Base-by-base conservation (phyloP, 208 protist species). In the Strigomonas culicis region DNA sequence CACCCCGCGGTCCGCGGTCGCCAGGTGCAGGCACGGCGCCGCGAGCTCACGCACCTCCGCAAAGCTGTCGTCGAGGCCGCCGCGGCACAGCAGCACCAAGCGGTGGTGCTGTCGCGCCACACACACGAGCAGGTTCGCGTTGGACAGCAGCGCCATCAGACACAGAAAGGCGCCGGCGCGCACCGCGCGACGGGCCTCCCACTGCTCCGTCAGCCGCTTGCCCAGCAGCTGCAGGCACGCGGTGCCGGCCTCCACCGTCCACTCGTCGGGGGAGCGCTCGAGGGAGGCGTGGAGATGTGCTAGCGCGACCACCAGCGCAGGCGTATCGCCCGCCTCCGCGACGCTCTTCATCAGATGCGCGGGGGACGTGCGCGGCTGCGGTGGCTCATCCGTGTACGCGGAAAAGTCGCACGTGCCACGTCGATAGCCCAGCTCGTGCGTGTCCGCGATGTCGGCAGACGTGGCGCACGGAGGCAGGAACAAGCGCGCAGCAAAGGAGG, bases 21-120 rank as follows among this genome's bases (percentile, higher is more conserved):
- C 17, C 15, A 15, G 11, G n/a, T 76, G 62, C 21, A 92, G 34
- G 30, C 76, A 47, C 22, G 60, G 24, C 8, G 74, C 67, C 0
- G 86, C 83, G 49, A 78, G 77, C 30, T 81, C 64, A 56, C 79
- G 83, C 32, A 93, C 86, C 67, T 91, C 86, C 22, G 76, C 30
- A 63, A 95, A 95, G 1, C 72, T 68, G 63, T 95, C 89, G 59
- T 95, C 89, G 11, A 92, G 55, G n/a, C 86, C 84, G 27, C 30
- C 19, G 21, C 82, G 77, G 41, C 74, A 78, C 21, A 80, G 51
- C 6, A 31, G 24, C 22, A 95, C 25, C 17, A 92, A 19, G 22
- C 69, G 70, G 25, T 62, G 64, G n/a, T 89, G 67, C 46, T 66
- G 70, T 17, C 73, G 70, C 32, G 61, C 62, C 36, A 86, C 58